These are phyloP conservation scores for Myrica gale DNA, from an alignment of 306 rosid species.

Conservation along the genomic window DNA sequence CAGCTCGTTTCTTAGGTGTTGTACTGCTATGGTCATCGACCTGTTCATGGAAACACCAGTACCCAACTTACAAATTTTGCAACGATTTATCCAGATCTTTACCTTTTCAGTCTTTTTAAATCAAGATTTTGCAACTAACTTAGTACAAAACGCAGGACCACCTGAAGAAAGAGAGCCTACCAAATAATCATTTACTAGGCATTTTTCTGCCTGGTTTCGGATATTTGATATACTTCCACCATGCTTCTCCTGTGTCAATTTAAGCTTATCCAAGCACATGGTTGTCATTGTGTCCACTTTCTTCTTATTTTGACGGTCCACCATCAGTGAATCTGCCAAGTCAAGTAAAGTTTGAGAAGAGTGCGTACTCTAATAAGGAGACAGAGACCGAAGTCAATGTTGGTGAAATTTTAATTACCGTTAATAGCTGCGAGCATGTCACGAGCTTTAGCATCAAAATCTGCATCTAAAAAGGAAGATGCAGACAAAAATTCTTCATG, in stretches of 20 bases:
- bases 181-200: conserved; percentile 64
- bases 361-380: background rate
- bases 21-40: conserved; percentile 47
- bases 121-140: background rate
- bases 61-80: background rate
- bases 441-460: conserved; percentile 42
- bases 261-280: conserved; percentile 53
- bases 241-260: conserved; percentile 52
- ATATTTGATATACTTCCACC: conserved; percentile 51
- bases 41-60: conserved; percentile 35
- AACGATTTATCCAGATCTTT: background rate
- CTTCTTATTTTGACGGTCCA: conserved; percentile 65
- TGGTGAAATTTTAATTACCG: conserved; percentile 44
- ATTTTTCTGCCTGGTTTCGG: conserved; percentile 57
- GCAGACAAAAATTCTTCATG: conserved; percentile 50
- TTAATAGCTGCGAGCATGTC: conserved; percentile 50
- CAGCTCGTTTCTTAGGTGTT: conserved; percentile 39
- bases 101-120: background rate
- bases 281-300: conserved; percentile 57
- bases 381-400: background rate
- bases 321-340: conserved; percentile 50
- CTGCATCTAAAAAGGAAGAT: conserved; percentile 47
- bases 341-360: conserved; percentile 15
- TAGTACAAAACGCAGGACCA: too few relatives aligned
- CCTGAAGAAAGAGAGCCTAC: conserved; percentile 32